Evolutionary conservation across 1,284 basidiomycete species (phyloP), one percentile per base, ranked within the genome.

Genomic region (Gymnopus androsaceus): DNA sequence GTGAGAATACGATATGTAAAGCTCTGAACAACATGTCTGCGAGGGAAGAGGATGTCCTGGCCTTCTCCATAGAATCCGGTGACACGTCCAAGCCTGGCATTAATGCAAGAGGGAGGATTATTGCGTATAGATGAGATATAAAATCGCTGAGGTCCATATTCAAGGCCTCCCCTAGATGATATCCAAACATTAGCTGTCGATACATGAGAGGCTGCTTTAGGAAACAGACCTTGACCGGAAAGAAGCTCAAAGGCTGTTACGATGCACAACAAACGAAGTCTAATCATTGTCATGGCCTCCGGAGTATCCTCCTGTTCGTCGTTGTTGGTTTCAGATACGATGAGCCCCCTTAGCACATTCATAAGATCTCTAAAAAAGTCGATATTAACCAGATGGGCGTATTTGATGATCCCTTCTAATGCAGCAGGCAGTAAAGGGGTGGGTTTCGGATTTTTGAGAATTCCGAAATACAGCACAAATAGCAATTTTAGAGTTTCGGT

Each of bases 301-400:
- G 68, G 57, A 51, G 66, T 65, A 31, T 77, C 74, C 36, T 75
- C 76, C 14, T 76, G 72, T 51, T 79, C 71, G 33, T 73, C 75
- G 48, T 76, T 74, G 31, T 64, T 63, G 44, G 67, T 63, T 52
- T 80, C 79, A 59, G 81, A 79, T 54, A 75, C 67, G 62, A 97
- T 85, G 55, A 94, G 84, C 56, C 81, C 80, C 69, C 92, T 92
- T 31, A 99, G 78, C 1, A 97, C 94, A 51, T 85, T 80, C 72
- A 99, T 81, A 45, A 99, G 77, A 73, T 99, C 97, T 63, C 90
- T 88, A 85, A 99, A 99, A 75, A 99, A 99, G 71, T 99, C 97
- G 64, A 99, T 84, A 73, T 98, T 99, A 72, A 99, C 94, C 55
- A 98, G 83, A 71, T 99, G 97, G 0, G 96, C 90, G 67, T 93